Conservation (phyloP, 371 early-diverging fungal genomes). For the Haplosporangium sp. region DNA sequence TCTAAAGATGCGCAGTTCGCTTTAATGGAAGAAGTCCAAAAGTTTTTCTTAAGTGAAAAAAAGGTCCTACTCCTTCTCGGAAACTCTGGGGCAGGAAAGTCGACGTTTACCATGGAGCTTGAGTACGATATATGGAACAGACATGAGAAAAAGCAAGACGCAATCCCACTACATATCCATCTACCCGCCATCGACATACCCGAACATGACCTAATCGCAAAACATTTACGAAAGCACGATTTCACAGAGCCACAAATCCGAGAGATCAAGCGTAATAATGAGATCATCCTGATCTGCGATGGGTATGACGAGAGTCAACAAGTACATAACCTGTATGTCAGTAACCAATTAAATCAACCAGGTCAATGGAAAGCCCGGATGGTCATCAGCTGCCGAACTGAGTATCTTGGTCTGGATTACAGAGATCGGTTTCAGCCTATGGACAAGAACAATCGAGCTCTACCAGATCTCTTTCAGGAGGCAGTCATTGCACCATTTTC, state of each 20-base stretch:
- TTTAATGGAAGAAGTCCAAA: neutral
- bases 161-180: slow-evolving; percentile 4
- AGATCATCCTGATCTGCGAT: slow-evolving; percentile 17
- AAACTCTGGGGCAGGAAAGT: slow-evolving; percentile 18
- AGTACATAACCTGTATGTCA: neutral
- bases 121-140: too few species aligned
- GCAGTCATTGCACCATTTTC: slow-evolving; percentile 10
- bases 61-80: slow-evolving; percentile 13
- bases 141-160: neutral
- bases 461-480: slow-evolving; percentile 4
- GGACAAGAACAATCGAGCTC: neutral
- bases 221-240: neutral
- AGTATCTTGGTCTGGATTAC: slow-evolving; percentile 1
- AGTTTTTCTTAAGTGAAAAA: neutral
- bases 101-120: neutral
- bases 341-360: slow-evolving; percentile 7
- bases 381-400: slow-evolving; percentile 16
- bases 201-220: neutral
- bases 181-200: slow-evolving; percentile 8
- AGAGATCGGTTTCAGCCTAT: neutral
- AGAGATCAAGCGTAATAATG: neutral
- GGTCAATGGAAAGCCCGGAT: slow-evolving; percentile 9
- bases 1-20: neutral
- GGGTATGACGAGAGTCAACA: slow-evolving; percentile 16
- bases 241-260: slow-evolving; percentile 7